Evolutionary conservation across 305 asterid species (phyloP), one percentile per base, ranked within the genome.

Genomic region (Caryopteris hybrid): DNA sequence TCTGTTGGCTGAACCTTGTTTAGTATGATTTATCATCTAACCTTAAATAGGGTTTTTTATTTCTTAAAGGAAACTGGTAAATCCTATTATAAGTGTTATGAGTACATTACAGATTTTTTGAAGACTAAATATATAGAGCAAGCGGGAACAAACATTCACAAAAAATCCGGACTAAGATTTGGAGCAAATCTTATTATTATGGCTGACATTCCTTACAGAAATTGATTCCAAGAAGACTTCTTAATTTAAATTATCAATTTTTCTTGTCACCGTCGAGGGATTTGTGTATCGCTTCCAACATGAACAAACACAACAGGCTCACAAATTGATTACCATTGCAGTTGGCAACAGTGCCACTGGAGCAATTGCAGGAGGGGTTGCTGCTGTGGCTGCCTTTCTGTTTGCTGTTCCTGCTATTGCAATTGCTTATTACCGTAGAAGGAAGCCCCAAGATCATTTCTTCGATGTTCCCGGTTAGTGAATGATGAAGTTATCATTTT

Each of bases 401-500:
- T 89, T 89, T 80, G 86, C 96, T 64, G 88, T 78, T 62, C 92
- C 96, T 61, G 95, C 87, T 2, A 86, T 90, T 43, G 78, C 90
- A 16, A 85, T 89, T 70, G 95, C 92, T 56, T 81, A 79, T 82
- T 82, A 79, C 77, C 83, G 91, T 31, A 81, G 91, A 74, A 85
- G 73, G 84, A 88, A 88, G 77, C 90, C 90, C 8, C 91, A 82
- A 43, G 96, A 85, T 80, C 74, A 88, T 80, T 92, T 88, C 96
- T 83, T 92, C 66, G 96, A 92, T 66, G 96, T 89, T 77, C 95
- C 94, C 64, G 95, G 96, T 92, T 61, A 81, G 93, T 79, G 57
- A 57, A 36, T 70, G 13, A 47, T 58, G 34, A 29, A 33, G 31
- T 12, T 27, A 41, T 63, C 21, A 45, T 61, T 42, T 50, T 23